Base-by-base conservation (phyloP, 805 yeast genomes). In the Clavispora fructus region DNA sequence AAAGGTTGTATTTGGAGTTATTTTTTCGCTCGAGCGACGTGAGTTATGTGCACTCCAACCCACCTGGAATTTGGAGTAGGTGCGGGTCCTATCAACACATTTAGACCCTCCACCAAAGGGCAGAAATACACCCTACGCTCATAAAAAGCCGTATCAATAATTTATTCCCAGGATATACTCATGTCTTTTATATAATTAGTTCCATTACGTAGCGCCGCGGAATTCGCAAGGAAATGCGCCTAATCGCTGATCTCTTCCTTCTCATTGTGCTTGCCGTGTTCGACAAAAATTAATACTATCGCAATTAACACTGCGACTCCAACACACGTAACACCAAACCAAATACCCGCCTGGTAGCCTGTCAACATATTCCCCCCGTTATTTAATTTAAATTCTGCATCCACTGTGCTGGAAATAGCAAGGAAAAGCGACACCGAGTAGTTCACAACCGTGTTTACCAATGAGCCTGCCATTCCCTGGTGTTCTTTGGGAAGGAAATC, bases 391-490 rank as follows among this genome's bases (percentile, higher is more conserved):
- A 43, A 48, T 40, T 50, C 45, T 12, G 49, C 35, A 52, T 84
- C 86, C 3, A 82, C 85, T 2, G 85, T 79, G n/a, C 82, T 81
- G 3, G 87, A 85, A 38, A 86, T 67, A 9, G 90, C 92, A 29
- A 86, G 65, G 32, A 83, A 80, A n/a, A 85, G 60, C 0, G 90
- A 80, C 30, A 68, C 83, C 0, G 90, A 80, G 59, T 86, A 86
- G 60, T 83, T 86, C 11, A 83, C 79, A 54, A 83, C 79, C 0
- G 94, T 85, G 17, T 83, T 74, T 5, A 84, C 82, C 42, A 86
- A 65, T 0, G 89, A 82, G 0, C 89, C 90, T 0, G 90, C 91
- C 75, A 83, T 78, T 8, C 92, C 94, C 63, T 86, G 94, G 53
- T 82, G 79, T 47, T 75, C 69, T 41, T 69, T 61, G 0, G 91